Evolutionary conservation across 2,329 filamentous ascomycete genomes (phyloP).

Genomic region (Botrytis sinoallii): DNA sequence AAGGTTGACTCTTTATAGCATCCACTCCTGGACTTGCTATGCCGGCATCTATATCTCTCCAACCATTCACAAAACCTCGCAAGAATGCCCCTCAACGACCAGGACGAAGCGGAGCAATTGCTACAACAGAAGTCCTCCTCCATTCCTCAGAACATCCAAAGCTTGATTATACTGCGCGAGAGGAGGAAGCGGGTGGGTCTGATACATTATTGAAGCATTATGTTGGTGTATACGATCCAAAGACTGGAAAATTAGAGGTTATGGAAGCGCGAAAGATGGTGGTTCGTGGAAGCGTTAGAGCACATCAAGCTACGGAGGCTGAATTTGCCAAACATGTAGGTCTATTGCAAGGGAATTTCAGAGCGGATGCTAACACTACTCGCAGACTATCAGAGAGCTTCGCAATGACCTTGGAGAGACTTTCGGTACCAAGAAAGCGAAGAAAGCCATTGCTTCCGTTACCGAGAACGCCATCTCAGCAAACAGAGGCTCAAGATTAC

Average conservation of each 20-base stretch:
- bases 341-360: not conserved
- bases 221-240: slow-evolving; percentile 61
- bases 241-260: slow-evolving; percentile 56
- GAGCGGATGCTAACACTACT: not conserved
- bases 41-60: slow-evolving; percentile 35
- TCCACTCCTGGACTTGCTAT: slow-evolving; percentile 38
- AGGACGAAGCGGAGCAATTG: slow-evolving; percentile 31
- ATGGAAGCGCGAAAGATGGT: slow-evolving; percentile 64
- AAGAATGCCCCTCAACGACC: slow-evolving; percentile 28
- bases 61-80: slow-evolving; percentile 36
- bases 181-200: slow-evolving; percentile 45
- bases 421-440: slow-evolving; percentile 83
- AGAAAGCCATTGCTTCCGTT: slow-evolving; percentile 68
- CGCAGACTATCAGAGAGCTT: slow-evolving; percentile 56
- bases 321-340: slow-evolving; percentile 33
- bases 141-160: slow-evolving; percentile 56
- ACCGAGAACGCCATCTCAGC: slow-evolving; percentile 66
- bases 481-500: slow-evolving; percentile 39
- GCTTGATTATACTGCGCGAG: slow-evolving; percentile 58
- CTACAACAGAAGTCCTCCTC: slow-evolving; percentile 50
- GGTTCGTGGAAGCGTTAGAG: slow-evolving; percentile 54
- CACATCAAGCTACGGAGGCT: slow-evolving; percentile 51
- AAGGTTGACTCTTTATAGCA: slow-evolving; percentile 27
- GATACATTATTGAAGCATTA: slow-evolving; percentile 58
- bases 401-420: slow-evolving; percentile 69